Evolutionary conservation across 2,329 filamentous ascomycete species (phyloP).

Genomic region (Neopestalotiopsis sp.): DNA sequence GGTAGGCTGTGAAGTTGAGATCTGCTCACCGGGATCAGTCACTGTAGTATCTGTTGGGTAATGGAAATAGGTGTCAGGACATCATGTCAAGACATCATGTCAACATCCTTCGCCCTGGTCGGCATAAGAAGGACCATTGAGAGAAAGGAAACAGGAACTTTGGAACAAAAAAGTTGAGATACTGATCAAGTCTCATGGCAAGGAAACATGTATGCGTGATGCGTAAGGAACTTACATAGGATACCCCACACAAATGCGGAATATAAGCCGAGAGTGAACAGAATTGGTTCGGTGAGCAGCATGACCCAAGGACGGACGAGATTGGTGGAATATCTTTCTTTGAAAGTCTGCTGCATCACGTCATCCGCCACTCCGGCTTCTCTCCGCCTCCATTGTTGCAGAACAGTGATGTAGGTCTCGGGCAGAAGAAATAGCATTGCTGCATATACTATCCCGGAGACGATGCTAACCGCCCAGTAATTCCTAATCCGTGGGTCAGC

Average conservation of each 20-base stretch:
- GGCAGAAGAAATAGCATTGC: slow-evolving; percentile 35
- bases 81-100: too few species aligned
- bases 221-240: slow-evolving; percentile 34
- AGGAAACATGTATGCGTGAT: too few species aligned
- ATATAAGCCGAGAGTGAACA: slow-evolving; percentile 49
- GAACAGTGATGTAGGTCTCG: slow-evolving; percentile 41
- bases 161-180: too few species aligned
- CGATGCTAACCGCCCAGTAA: slow-evolving; percentile 47
- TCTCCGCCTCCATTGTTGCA: slow-evolving; percentile 41
- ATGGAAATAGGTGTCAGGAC: too few species aligned
- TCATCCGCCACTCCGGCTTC: slow-evolving; percentile 14
- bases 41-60: too few species aligned
- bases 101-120: too few species aligned
- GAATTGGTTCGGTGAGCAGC: slow-evolving; percentile 53
- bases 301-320: slow-evolving; percentile 44
- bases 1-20: slow-evolving; percentile 51
- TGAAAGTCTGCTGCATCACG: slow-evolving; percentile 32
- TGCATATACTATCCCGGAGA: slow-evolving; percentile 37
- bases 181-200: too few species aligned
- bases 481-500: slow-evolving; percentile 27
- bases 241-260: slow-evolving; percentile 52
- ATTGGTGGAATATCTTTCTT: background rate
- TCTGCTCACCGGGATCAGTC: slow-evolving; percentile 23
- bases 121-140: too few species aligned
- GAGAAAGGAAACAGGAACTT: too few species aligned